Base-by-base conservation (phyloP, 805 yeast genomes). In the Kluyveromyces wickerhamii region DNA sequence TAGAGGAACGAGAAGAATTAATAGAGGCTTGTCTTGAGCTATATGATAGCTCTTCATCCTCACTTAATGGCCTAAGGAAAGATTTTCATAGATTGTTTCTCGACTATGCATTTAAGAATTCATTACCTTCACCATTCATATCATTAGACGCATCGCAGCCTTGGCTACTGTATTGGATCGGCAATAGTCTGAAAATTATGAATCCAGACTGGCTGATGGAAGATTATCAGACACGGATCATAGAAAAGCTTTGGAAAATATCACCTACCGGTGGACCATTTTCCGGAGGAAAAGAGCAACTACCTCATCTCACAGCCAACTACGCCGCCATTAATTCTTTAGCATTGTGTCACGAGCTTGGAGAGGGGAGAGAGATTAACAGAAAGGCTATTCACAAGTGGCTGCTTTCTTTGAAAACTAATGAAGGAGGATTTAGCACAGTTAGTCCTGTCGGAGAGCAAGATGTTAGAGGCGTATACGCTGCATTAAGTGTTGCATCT, bases 111-210 rank as follows among this genome's bases (percentile, higher is more conserved):
- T 57, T 75, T 16, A 45, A 52, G 7, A 51, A 57, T 8, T 60
- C 67, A 12, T 63, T 82, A 18, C 82, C 87, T 0, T 42, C 59
- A 2, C 61, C 55, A 7, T 79, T 70, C 53, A 51, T 57, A 3
- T 69, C 69, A 0, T 63, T 85, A 30, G 96, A 89, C 57, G 92
- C 96, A 0, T 82, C 92, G n/a, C 87, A 80, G 40, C 77, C 95
- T 0, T 92, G 97, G 97, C 61, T 89, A 49, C 39, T 83, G 1
- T 89, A 82, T 53, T 92, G 98, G 98, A 59, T 79, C 5, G 52
- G 72, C 29, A 86, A 85, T 51, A 66, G 78, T 0, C 46, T 67
- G 28, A 45, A 53, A 3, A 36, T 75, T 1, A 42, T 79, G 19
- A 68, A 68, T 1, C 57, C 32, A 7, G 44, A 40, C 2, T 38